phyloP scores from a whole-genome alignment of 2,329 filamentous ascomycete species.

The Scedosporium aurantiacum region DNA sequence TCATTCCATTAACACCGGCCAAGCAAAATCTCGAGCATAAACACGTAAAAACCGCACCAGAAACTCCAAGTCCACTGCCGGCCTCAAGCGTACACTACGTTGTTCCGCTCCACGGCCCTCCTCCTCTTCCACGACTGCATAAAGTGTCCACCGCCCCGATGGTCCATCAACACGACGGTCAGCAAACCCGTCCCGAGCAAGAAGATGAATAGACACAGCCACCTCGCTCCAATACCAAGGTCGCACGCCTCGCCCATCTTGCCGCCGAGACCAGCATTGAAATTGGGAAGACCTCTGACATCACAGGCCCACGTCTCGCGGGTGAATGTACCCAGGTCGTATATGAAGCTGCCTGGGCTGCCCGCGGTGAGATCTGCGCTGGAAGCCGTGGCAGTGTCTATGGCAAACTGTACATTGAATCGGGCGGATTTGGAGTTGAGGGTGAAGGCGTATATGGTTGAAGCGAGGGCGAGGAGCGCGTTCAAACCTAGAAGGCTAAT shows the following conservation, averaged over 20 bases:
- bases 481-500: neutral
- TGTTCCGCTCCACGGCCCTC: neutral
- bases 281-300: neutral
- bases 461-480: neutral
- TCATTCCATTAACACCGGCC: neutral
- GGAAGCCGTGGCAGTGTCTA: neutral
- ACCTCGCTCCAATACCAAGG: neutral
- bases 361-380: neutral
- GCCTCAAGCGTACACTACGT: neutral
- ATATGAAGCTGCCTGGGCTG: neutral
- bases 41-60: neutral
- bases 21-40: neutral
- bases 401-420: neutral
- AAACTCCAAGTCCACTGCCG: neutral
- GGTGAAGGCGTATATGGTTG: constrained; percentile 1
- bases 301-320: constrained; percentile 1
- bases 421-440: neutral
- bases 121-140: constrained; percentile 1
- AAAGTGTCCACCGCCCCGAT: neutral
- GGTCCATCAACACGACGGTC: neutral
- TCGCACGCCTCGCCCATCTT: neutral
- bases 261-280: neutral
- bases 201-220: neutral
- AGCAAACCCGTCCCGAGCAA: neutral
- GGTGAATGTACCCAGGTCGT: constrained; percentile 2